These are phyloP conservation scores for Ogataea ganodermae DNA, from an alignment of 805 yeast genomes.

Conservation along the genomic window DNA sequence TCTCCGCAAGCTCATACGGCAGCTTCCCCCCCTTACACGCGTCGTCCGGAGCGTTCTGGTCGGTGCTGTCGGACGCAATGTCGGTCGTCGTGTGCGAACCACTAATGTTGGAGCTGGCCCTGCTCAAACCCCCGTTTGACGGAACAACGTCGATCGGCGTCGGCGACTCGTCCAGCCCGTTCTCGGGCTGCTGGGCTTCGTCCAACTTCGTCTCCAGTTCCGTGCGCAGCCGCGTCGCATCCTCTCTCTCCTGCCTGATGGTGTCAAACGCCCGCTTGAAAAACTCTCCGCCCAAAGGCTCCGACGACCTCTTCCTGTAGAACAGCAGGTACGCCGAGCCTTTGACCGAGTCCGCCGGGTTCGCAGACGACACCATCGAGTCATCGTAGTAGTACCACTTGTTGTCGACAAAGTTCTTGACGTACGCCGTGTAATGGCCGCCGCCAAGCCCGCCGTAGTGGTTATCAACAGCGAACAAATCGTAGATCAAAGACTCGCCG, in stretches of 20 bases:
- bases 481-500: conserved; percentile 56
- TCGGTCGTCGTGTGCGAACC: conserved; percentile 11
- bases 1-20: conserved; percentile 3
- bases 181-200: conserved; percentile 3
- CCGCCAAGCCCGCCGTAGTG: conserved; percentile 97
- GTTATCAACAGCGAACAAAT: conserved; percentile 89
- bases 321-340: conserved; percentile 88
- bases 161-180: conserved; percentile 11
- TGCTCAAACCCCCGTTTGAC: conserved; percentile 2
- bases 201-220: not conserved
- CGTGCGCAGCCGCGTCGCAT: not conserved
- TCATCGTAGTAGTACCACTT: conserved; percentile 93
- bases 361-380: conserved; percentile 63
- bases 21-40: conserved; percentile 2
- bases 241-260: conserved; percentile 34
- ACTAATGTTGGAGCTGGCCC: not conserved
- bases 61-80: conserved; percentile 14
- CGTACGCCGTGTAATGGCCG: conserved; percentile 94
- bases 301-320: conserved; percentile 58
- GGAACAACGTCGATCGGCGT: conserved; percentile 2
- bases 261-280: conserved; percentile 43
- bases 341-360: conserved; percentile 61
- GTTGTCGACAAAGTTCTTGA: conserved; percentile 70
- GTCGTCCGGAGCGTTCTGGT: conserved; percentile 9
- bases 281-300: conserved; percentile 49